Evolutionary conservation across 2,329 filamentous ascomycete genomes (phyloP).

Genomic region (Nigrograna mackinnonii): DNA sequence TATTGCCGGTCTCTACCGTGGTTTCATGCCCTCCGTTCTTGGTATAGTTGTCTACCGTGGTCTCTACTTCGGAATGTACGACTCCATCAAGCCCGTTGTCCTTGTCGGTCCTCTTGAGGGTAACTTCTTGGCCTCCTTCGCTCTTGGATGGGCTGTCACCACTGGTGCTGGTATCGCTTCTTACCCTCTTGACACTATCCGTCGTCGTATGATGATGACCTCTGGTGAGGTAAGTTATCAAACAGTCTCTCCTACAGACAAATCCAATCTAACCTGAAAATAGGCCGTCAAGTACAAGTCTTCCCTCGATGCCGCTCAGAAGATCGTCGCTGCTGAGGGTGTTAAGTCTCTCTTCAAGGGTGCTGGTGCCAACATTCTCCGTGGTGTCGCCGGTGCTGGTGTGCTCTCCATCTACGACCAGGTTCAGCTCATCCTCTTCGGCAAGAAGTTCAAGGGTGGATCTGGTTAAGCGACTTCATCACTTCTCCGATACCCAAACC

Average conservation of each 20-base stretch:
- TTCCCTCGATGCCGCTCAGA: constrained; percentile 90
- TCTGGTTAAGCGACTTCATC: constrained; percentile 45
- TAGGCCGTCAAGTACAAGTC: constrained; percentile 99
- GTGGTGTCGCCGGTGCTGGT: constrained; percentile 99
- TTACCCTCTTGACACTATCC: constrained; percentile 99
- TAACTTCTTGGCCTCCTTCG: constrained; percentile 99
- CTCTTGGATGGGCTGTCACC: constrained; percentile 98
- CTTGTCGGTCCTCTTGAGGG: constrained; percentile 88
- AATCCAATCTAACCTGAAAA: constrained; percentile 15
- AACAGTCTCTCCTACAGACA: not conserved
- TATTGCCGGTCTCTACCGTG: constrained; percentile 99
- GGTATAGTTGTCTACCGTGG: constrained; percentile 99
- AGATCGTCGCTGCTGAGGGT: constrained; percentile 96
- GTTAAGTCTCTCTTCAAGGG: constrained; percentile 99
- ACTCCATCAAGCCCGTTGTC: constrained; percentile 99
- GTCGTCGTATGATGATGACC: constrained; percentile 99
- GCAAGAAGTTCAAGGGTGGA: constrained; percentile 92
- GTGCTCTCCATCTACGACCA: constrained; percentile 99
- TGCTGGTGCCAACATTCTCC: constrained; percentile 99
- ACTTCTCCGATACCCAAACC: constrained; percentile 34
- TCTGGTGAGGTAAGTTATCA: constrained; percentile 64
- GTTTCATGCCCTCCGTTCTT: constrained; percentile 98
- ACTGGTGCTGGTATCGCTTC: constrained; percentile 99
- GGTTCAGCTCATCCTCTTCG: constrained; percentile 98
- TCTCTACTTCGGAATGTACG: constrained; percentile 99